Percentiles rank a stretch among this genome's conserved stretches.
phyloP scores from a whole-genome alignment of 2,329 filamentous ascomycete genomes.

The Aspergillus novofumigatus region DNA sequence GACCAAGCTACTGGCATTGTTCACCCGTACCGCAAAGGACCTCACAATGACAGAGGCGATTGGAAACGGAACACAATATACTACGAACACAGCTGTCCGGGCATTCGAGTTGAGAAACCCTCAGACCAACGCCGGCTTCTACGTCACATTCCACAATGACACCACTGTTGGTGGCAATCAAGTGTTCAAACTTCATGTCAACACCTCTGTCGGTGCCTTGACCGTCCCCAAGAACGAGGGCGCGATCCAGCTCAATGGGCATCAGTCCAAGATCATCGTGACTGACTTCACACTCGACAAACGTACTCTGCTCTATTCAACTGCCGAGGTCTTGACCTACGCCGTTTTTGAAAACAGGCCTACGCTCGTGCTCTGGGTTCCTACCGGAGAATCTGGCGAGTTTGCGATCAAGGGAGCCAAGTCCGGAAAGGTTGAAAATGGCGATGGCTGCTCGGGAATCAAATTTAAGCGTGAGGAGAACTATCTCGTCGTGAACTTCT shows the following conservation, averaged over 20 bases:
- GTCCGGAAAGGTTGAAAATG: slow-evolving; percentile 35
- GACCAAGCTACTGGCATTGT: slow-evolving; percentile 58
- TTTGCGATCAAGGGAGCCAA: slow-evolving; percentile 45
- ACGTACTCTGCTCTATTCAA: slow-evolving; percentile 52
- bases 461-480: slow-evolving; percentile 40
- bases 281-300: slow-evolving; percentile 56
- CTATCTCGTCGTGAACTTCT: slow-evolving; percentile 46
- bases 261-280: slow-evolving; percentile 59
- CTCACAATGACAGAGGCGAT: slow-evolving; percentile 52
- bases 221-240: slow-evolving; percentile 51
- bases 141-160: slow-evolving; percentile 53
- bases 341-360: slow-evolving; percentile 46
- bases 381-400: slow-evolving; percentile 52
- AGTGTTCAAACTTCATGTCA: slow-evolving; percentile 52
- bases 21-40: slow-evolving; percentile 56
- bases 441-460: slow-evolving; percentile 40
- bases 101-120: slow-evolving; percentile 57
- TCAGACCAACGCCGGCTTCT: slow-evolving; percentile 55
- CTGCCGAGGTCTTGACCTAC: slow-evolving; percentile 53
- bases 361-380: slow-evolving; percentile 51
- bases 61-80: slow-evolving; percentile 48
- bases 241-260: slow-evolving; percentile 53
- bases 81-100: slow-evolving; percentile 50
- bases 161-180: slow-evolving; percentile 51
- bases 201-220: slow-evolving; percentile 53